Base-by-base conservation (phyloP, 805 yeast genomes). In the Saccharomyces jurei region DNA sequence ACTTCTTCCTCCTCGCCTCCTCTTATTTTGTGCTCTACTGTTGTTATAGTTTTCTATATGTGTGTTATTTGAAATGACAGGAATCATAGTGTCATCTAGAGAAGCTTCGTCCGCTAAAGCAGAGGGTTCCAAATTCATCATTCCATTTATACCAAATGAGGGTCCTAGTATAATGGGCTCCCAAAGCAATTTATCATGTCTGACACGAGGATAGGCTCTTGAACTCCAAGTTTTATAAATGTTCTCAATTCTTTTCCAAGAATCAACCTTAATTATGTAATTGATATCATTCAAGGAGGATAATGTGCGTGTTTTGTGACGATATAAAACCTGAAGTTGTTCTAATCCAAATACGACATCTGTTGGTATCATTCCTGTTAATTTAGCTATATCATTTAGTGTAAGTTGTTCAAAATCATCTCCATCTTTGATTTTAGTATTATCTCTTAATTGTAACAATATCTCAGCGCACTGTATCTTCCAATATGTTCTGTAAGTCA, bases 401-500 rank as follows among this genome's bases (percentile, higher is more conserved):
- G 91, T 79, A 1, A 82, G 52, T 26, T 58, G 58, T 28, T 65
- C 50, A 10, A 22, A 8, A 4, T 48, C 4, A 13, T 52, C 52
- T 1, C 49, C 11, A 10, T 52, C 47, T 29, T 48, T 17, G 25
- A 8, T 22, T 36, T 17, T 17, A 17, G 46, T 48, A 30, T 36
- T 60, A 22, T 46, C 56, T 56, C 59, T 61, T 32, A 63, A 22
- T 3, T 48, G 21, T 9, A 56, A 48, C 32, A 75, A 56, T 1
- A 65, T 61, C 41, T 72, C 76, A 9, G 94, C 79, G 6, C 89
- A 72, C 3, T 84, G 75, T 1, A 81, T 71, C 60, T 80, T 84
- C 98, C 98, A 94, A 69, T 87, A 92, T 61, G 83, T 87, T 58
- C 95, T 74, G 69, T 92, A 94, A 56, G 97, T 87, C 30, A 87